Percentiles rank a stretch among this genome's conserved stretches.
These are phyloP conservation scores for Geranium rotundifolium DNA, from an alignment of 345 rosid species.

Conservation along the genomic window DNA sequence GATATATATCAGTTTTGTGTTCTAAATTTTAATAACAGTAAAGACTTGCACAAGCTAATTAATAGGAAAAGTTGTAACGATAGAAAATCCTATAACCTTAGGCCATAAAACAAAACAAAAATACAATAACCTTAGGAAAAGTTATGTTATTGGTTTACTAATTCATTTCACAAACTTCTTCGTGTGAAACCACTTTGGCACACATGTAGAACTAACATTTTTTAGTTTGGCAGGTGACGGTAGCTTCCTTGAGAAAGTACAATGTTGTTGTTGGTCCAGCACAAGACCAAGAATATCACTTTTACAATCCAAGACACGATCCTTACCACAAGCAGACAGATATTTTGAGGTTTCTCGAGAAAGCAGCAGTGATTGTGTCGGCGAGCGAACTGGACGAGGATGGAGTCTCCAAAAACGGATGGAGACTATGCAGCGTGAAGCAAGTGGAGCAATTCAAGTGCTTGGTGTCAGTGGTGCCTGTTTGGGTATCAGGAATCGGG, in stretches of 20 bases:
- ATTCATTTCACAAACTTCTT: too few relatives aligned
- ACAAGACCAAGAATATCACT: neutral
- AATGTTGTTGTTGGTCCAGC: neutral
- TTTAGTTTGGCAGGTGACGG: conserved; percentile 20
- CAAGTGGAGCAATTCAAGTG: conserved; percentile 35
- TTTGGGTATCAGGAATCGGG: conserved; percentile 32
- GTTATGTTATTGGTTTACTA: too few relatives aligned
- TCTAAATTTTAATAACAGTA: too few relatives aligned
- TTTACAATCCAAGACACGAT: conserved; percentile 27
- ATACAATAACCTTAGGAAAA: too few relatives aligned
- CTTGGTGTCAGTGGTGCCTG: conserved; percentile 25
- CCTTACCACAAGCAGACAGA: conserved; percentile 14
- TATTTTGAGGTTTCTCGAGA: conserved; percentile 34
- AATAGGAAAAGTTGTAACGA: too few relatives aligned
- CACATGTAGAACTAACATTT: too few relatives aligned
- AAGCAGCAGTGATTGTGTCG: conserved; percentile 31
- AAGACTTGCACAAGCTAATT: too few relatives aligned
- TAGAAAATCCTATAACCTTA: too few relatives aligned
- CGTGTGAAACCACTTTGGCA: too few relatives aligned
- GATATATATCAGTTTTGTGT: too few relatives aligned
- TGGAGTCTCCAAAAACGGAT: conserved; percentile 28
- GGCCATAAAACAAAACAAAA: too few relatives aligned
- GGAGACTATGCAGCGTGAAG: conserved; percentile 32
- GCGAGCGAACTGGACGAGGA: conserved; percentile 29
- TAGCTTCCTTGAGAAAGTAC: conserved; percentile 32